Evolutionary conservation across 2,329 filamentous ascomycete species (phyloP), one percentile per base, ranked within the genome.

Genomic region (Aspergillus ruber): DNA sequence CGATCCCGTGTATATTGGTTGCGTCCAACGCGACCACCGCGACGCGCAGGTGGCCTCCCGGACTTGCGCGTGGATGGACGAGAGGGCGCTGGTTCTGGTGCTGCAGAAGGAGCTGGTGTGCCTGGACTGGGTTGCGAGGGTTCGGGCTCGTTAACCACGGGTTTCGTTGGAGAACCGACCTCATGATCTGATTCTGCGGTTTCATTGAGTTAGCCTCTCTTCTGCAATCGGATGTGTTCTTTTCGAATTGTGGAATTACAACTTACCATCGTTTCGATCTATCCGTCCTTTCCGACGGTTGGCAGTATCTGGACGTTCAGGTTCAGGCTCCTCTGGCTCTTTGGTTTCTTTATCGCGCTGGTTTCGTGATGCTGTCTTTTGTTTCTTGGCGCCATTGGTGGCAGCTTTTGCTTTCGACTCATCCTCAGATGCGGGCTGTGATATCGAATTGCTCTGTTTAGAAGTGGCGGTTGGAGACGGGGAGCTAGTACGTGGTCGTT

Each of bases 1-100:
- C 83, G 80, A 53, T 90, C 85, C 61, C 85, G 86, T 1, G 86
- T 90, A 59, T 91, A 90, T 65, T 93, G 88, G 54, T 91, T 93
- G 53, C 86, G 83, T 15, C 86, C 85, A 49, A 81, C 63, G 49
- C 84, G 83, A 20, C 67, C 61, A 32, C 78, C 82, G 57, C 83
- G 82, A 52, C 85, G 83, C 60, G 85, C 82, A 56, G 82, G 77
- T 56, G 82, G 78, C 60, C 82, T 75, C 48, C 80, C 62, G 61
- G 78, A 75, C 69, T 85, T 85, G 63, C 85, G 87, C 48, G 53
- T 76, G 63, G 47, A 75, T 60, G 46, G 68, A 56, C 61, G 67
- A 57, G 57, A 62, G 54, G 55, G 62, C n/a, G 60, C 59, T 43
- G 62, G 59, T 43, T 62, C 68, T 56, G 54, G 69, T 53, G 56